Percentiles rank a stretch among this genome's conserved stretches.
phyloP scores from a whole-genome alignment of 2,329 filamentous ascomycete species.

The Trichoderma sp. region DNA sequence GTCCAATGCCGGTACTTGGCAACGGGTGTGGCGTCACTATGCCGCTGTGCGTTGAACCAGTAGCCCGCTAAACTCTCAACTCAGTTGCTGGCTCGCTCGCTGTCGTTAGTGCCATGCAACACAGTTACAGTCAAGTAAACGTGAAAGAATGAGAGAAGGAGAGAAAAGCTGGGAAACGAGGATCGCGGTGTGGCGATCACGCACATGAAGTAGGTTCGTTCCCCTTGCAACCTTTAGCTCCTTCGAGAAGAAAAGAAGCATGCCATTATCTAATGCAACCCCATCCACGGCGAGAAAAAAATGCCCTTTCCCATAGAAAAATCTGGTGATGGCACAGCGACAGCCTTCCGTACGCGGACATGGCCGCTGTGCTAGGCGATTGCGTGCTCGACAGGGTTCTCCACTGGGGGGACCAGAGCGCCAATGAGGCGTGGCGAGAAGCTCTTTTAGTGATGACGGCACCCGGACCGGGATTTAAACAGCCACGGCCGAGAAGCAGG shows the following conservation, averaged over 20 bases:
- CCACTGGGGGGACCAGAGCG: constrained; percentile 18
- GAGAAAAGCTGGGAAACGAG: not conserved
- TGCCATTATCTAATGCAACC: constrained; percentile 14
- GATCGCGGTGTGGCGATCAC: not conserved
- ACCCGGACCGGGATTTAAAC: not conserved
- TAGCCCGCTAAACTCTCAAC: constrained; percentile 6
- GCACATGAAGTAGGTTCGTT: constrained; percentile 17
- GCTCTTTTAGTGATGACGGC: constrained; percentile 13
- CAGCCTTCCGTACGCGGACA: constrained; percentile 17
- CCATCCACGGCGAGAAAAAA: not conserved
- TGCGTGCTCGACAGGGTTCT: constrained; percentile 26
- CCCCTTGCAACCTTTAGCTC: constrained; percentile 18
- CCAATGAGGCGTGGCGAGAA: constrained; percentile 22
- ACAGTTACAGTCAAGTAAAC: not conserved
- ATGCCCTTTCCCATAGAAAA: not conserved
- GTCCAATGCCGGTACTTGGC: constrained; percentile 16
- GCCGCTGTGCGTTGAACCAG: not conserved
- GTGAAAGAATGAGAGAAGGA: not conserved
- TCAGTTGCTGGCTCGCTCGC: not conserved
- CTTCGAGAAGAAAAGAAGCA: constrained; percentile 24
- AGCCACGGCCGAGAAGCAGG: constrained; percentile 2
- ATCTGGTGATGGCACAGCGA: constrained; percentile 16
- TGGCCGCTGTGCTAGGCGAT: constrained; percentile 28
- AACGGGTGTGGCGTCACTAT: constrained; percentile 26
- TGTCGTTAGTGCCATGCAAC: not conserved